Evolutionary conservation across 2,329 filamentous ascomycete genomes (phyloP).

Genomic region (Anisogramma anomala): DNA sequence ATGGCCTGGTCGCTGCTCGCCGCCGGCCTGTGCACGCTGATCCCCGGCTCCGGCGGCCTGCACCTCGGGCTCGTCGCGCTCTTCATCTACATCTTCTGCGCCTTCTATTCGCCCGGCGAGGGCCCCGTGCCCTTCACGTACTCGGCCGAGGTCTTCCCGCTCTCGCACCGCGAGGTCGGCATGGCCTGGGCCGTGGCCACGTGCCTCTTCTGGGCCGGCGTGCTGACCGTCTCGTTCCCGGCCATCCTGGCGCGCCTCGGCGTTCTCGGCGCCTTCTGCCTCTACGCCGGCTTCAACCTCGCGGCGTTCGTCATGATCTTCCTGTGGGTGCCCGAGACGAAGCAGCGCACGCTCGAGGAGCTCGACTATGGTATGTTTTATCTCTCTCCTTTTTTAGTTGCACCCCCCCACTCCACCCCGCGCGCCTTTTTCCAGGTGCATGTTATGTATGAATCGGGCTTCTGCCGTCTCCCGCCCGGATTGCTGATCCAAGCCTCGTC

Average conservation of each 20-base stretch:
- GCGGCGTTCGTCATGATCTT: constrained; percentile 46
- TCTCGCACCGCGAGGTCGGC: constrained; percentile 59
- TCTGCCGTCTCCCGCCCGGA: too few species aligned
- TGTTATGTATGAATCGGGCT: too few species aligned
- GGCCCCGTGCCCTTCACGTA: constrained; percentile 60
- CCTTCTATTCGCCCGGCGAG: constrained; percentile 34
- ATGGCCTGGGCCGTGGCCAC: constrained; percentile 61
- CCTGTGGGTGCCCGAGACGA: constrained; percentile 46
- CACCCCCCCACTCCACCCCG: too few species aligned
- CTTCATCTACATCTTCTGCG: constrained; percentile 22
- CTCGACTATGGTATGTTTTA: constrained; percentile 36
- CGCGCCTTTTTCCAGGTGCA: too few species aligned
- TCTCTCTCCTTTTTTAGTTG: background rate
- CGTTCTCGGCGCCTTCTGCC: constrained; percentile 33
- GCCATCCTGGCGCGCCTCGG: constrained; percentile 37
- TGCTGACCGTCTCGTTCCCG: constrained; percentile 53
- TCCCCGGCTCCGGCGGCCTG: constrained; percentile 20
- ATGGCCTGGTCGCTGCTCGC: constrained; percentile 49
- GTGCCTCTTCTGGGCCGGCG: constrained; percentile 47
- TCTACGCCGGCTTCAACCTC: constrained; percentile 47
- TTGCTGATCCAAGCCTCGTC: background rate
- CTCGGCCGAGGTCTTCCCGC: constrained; percentile 57
- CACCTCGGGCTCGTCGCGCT: constrained; percentile 39
- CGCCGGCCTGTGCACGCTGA: constrained; percentile 43
- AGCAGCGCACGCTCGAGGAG: constrained; percentile 38